These are phyloP conservation scores for Agaricus bisporus DNA, from an alignment of 768 basidiomycete species.

Conservation along the genomic window DNA sequence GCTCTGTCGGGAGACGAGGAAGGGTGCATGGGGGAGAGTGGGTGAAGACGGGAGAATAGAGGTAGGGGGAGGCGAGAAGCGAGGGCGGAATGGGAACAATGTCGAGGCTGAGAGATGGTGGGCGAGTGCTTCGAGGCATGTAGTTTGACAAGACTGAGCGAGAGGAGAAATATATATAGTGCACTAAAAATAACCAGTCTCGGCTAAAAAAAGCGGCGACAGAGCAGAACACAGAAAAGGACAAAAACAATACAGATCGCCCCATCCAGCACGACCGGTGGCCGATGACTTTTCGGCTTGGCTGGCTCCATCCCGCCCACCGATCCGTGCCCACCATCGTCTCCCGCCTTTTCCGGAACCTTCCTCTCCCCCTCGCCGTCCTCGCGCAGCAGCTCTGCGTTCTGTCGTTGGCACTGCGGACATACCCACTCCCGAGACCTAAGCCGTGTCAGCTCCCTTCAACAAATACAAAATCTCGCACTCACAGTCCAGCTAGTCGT, in stretches of 20 bases:
- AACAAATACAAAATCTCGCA: constrained; percentile 8
- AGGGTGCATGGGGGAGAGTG: constrained; percentile 20
- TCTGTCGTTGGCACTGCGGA: constrained; percentile 62
- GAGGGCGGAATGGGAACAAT: constrained; percentile 54
- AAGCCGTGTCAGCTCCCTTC: not conserved
- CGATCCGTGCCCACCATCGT: not conserved
- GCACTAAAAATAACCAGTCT: constrained; percentile 11
- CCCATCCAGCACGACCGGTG: constrained; percentile 65
- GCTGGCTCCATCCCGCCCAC: not conserved
- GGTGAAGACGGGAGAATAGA: constrained; percentile 46
- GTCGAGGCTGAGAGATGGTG: constrained; percentile 30
- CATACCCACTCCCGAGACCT: constrained; percentile 83
- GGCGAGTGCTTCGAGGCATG: constrained; percentile 6
- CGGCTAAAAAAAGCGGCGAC: constrained; percentile 44
- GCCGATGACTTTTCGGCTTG: constrained; percentile 19
- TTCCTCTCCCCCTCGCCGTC: not conserved
- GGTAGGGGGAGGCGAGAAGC: constrained; percentile 47
- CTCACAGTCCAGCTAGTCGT: constrained; percentile 71
- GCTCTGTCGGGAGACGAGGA: constrained; percentile 36
- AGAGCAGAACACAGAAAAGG: constrained; percentile 62
- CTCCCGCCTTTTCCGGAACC: not conserved
- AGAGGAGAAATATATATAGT: constrained; percentile 4
- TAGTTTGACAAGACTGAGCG: not conserved
- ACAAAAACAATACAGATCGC: constrained; percentile 70
- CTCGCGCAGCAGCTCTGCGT: constrained; percentile 62